Percentiles rank a stretch among this genome's conserved stretches.
Conservation (phyloP, 306 rosid species). For the Inga oerstediana region DNA sequence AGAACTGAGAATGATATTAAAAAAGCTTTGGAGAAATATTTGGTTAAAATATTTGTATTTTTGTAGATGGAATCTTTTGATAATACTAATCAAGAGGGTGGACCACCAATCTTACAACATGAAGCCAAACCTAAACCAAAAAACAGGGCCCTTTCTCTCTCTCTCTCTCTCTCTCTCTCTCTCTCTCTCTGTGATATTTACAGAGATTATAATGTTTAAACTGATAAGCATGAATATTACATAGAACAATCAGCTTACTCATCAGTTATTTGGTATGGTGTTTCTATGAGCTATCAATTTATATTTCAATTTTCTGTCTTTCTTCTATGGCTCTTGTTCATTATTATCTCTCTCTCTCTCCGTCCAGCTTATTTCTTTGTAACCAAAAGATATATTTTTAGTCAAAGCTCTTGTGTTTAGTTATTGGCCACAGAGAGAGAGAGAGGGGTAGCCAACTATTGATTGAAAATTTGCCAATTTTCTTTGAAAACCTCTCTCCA, state of each 20-base stretch:
- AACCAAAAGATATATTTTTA: too few species aligned
- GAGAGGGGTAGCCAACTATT: too few species aligned
- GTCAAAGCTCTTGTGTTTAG: too few species aligned
- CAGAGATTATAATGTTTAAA: neutral
- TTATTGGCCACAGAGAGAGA: too few species aligned
- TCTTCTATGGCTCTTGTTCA: neutral
- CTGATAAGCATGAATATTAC: too few species aligned
- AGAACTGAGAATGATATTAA: neutral
- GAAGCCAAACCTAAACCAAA: neutral
- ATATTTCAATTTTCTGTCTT: neutral
- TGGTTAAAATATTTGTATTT: neutral
- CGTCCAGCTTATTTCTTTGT: too few species aligned
- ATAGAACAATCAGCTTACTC: neutral
- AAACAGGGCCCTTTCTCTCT: neutral
- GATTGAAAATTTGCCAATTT: too few species aligned
- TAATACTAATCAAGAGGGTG: neutral
- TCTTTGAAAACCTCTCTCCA: too few species aligned
- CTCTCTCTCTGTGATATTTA: neutral
- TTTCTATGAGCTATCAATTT: neutral
- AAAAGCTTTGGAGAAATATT: neutral
- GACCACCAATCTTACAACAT: neutral
- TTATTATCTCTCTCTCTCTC: too few species aligned
- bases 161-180: conserved; percentile 1
- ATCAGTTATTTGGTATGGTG: neutral
- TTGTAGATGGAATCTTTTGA: neutral